Evolutionary conservation across 2,329 filamentous ascomycete species (phyloP).

Genomic region (Calonectria henricotiae): DNA sequence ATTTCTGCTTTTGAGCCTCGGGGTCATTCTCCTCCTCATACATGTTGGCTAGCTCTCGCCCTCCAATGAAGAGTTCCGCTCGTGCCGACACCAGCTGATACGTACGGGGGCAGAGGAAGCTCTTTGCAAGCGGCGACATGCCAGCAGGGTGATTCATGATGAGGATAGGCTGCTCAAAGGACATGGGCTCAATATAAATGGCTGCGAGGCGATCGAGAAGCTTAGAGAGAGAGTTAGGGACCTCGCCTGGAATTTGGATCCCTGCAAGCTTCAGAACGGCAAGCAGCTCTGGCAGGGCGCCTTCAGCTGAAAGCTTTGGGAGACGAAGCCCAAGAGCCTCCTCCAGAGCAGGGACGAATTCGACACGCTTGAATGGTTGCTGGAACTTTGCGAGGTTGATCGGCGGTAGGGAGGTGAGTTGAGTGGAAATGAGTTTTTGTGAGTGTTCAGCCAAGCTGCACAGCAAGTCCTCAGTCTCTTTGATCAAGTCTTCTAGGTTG

Average conservation of each 20-base stretch:
- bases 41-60: conserved; percentile 92
- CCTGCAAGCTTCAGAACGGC: conserved; percentile 71
- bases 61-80: conserved; percentile 87
- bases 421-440: conserved; percentile 62
- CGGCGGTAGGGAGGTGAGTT: conserved; percentile 65
- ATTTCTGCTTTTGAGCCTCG: conserved; percentile 87
- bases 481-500: conserved; percentile 82
- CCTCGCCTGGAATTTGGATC: conserved; percentile 77
- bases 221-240: conserved; percentile 72
- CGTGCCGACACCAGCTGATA: conserved; percentile 84
- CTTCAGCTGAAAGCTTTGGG: conserved; percentile 72
- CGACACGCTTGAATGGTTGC: conserved; percentile 77
- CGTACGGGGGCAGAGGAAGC: conserved; percentile 79
- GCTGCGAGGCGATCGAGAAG: conserved; percentile 87
- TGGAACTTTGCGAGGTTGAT: conserved; percentile 67
- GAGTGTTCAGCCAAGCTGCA: conserved; percentile 71
- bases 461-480: conserved; percentile 82
- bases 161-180: conserved; percentile 80
- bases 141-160: conserved; percentile 92
- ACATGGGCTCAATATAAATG: conserved; percentile 84
- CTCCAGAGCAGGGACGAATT: conserved; percentile 89
- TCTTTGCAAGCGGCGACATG: conserved; percentile 93
- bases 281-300: conserved; percentile 74
- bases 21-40: conserved; percentile 99
- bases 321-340: conserved; percentile 75